Evolutionary conservation across 2,329 filamentous ascomycete species (phyloP).

Genomic region (Bipolaris gigantea): DNA sequence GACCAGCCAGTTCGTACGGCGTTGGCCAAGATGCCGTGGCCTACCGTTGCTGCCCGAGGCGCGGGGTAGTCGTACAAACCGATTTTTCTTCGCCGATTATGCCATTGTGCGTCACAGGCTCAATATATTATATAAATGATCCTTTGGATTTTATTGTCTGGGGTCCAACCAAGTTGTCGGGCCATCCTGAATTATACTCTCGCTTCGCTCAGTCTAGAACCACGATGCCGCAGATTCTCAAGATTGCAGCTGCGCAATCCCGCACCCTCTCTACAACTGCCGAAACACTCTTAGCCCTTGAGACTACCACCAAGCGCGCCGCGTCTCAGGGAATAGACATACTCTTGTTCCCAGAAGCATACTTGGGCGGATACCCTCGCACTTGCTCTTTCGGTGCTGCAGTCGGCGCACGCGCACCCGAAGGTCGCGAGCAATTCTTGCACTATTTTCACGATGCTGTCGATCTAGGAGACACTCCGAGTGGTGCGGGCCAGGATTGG

Average conservation of each 20-base stretch:
- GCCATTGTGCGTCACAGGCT: background rate
- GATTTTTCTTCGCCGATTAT: background rate
- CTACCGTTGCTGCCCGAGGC: background rate
- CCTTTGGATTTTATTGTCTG: background rate
- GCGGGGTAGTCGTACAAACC: background rate
- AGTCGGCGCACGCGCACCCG: constrained; percentile 67
- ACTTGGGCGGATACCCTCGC: constrained; percentile 87
- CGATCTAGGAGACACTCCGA: constrained; percentile 78
- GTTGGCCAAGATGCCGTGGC: background rate
- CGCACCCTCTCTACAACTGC: constrained; percentile 52
- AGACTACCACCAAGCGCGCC: constrained; percentile 65
- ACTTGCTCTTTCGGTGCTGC: constrained; percentile 75
- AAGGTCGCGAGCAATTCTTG: constrained; percentile 80
- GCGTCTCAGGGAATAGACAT: constrained; percentile 64
- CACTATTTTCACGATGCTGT: constrained; percentile 77
- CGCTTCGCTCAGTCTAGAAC: background rate
- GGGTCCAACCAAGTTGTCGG: too few relatives aligned
- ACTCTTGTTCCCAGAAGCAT: constrained; percentile 88
- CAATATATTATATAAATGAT: background rate
- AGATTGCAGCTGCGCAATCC: constrained; percentile 54
- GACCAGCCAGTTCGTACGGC: background rate
- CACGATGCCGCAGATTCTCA: constrained; percentile 50
- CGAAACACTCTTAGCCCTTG: constrained; percentile 68
- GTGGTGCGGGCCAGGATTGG: constrained; percentile 74
- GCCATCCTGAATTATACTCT: background rate